A percentile compares a stretch with the other conserved stretches of the same genome.
Evolutionary conservation across 2,329 filamentous ascomycete species (phyloP).

Genomic region (Paramyrothecium roridum): DNA sequence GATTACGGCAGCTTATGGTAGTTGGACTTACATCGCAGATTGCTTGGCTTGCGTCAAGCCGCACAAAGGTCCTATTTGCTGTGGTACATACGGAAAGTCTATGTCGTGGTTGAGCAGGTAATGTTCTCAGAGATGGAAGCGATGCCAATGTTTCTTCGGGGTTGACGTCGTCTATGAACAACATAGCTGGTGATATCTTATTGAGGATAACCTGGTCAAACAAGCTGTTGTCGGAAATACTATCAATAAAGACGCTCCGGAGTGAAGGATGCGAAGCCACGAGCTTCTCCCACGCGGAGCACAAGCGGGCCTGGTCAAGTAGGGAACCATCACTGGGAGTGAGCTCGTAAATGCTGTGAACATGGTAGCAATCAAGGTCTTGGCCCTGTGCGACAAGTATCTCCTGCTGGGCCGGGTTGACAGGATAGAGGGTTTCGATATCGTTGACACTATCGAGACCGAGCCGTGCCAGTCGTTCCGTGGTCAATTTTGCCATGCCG

Average conservation of each 20-base stretch:
- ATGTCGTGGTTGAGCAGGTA: conserved; percentile 40
- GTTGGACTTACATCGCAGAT: conserved; percentile 39
- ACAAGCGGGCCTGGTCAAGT: conserved; percentile 42
- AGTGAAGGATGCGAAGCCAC: conserved; percentile 41
- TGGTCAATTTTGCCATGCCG: conserved; percentile 40
- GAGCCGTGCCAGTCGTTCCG: conserved; percentile 35
- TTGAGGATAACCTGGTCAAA: conserved; percentile 31
- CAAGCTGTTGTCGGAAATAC: conserved; percentile 1
- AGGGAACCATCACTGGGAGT: conserved; percentile 29
- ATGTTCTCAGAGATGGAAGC: conserved; percentile 37
- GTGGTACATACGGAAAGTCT: conserved; percentile 48
- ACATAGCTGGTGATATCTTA: conserved; percentile 45
- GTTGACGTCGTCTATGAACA: conserved; percentile 46
- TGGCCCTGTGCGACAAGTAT: conserved; percentile 44
- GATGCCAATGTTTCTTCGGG: conserved; percentile 32
- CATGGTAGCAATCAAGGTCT: conserved; percentile 36
- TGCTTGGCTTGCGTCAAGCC: conserved; percentile 48
- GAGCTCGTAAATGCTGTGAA: conserved; percentile 47
- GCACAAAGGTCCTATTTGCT: conserved; percentile 39
- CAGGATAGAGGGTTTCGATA: conserved; percentile 47
- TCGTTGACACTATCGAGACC: conserved; percentile 38
- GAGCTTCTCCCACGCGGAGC: conserved; percentile 47
- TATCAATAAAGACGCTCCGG: conserved; percentile 42
- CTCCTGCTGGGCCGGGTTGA: conserved; percentile 45
- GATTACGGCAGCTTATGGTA: too few relatives aligned